Conservation (phyloP, 257 asterid species). For the Perilla frutescens region DNA sequence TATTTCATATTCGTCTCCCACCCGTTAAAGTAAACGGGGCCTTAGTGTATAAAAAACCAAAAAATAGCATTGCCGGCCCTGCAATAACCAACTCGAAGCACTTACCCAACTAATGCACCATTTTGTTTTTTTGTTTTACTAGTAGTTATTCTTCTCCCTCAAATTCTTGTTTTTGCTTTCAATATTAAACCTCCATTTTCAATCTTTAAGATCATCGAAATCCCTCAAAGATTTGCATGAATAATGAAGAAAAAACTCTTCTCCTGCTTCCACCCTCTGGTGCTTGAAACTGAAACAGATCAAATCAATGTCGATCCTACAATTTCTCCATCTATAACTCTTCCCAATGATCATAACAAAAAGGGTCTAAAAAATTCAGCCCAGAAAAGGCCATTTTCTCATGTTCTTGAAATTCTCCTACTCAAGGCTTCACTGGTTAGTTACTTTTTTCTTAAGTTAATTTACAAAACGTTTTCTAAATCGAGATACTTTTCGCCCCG, state of each 20-base stretch:
- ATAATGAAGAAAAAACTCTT: conserved; percentile 33
- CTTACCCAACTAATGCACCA: conserved; percentile 28
- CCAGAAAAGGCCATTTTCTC: conserved; percentile 17
- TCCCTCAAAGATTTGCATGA: not conserved
- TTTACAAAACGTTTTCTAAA: not conserved
- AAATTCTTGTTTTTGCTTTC: conserved; percentile 1
- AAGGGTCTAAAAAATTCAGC: not conserved
- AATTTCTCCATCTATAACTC: not conserved
- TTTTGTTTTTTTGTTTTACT: conserved; percentile 31
- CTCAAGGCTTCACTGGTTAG: conserved; percentile 32
- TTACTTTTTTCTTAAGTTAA: not conserved
- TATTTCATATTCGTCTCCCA: no score
- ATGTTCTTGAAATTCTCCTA: conserved; percentile 30
- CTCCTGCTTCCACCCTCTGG: conserved; percentile 33
- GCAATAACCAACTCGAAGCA: conserved; percentile 23
- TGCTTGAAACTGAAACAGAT: conserved; percentile 15
- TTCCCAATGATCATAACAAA: not conserved
- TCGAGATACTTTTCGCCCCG: not conserved
- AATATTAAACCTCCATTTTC: conserved; percentile 24
- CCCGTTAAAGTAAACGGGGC: no score
- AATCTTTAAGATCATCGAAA: not conserved
- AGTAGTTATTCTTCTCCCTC: conserved; percentile 7
- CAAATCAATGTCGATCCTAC: not conserved
- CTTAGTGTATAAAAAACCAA: conserved; percentile 9
- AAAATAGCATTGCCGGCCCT: conserved; percentile 35